phyloP scores from a whole-genome alignment of 768 basidiomycete genomes.

The Naganishia vaughanmartiniae region DNA sequence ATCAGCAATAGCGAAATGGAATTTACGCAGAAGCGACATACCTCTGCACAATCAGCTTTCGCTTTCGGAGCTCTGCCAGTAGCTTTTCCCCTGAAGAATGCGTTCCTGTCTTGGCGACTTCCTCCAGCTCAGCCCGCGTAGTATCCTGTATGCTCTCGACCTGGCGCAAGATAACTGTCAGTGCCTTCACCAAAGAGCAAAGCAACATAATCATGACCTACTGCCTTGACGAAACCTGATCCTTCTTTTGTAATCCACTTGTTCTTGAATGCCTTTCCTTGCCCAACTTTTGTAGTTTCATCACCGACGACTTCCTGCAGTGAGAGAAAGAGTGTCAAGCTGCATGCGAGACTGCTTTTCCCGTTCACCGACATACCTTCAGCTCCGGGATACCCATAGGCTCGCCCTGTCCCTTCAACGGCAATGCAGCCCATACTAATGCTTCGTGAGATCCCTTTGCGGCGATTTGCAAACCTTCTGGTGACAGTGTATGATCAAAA shows the following conservation, averaged over 20 bases:
- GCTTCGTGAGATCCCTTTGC: slow-evolving; percentile 88
- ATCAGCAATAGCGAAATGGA: slow-evolving; percentile 5
- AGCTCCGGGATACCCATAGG: slow-evolving; percentile 68
- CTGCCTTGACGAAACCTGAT: slow-evolving; percentile 74
- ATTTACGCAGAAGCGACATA: slow-evolving; percentile 47
- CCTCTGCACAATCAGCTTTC: slow-evolving; percentile 84
- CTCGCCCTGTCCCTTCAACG: slow-evolving; percentile 65
- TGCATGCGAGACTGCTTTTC: background rate
- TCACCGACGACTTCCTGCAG: slow-evolving; percentile 64
- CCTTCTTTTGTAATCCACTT: slow-evolving; percentile 94
- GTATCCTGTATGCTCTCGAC: slow-evolving; percentile 65
- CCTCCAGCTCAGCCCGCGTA: slow-evolving; percentile 71
- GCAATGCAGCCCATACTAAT: slow-evolving; percentile 83
- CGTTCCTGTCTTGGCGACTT: slow-evolving; percentile 71
- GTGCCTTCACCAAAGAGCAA: background rate
- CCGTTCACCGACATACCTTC: slow-evolving; percentile 55
- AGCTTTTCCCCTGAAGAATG: slow-evolving; percentile 73
- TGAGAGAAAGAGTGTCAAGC: background rate
- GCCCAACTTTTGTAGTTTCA: slow-evolving; percentile 86
- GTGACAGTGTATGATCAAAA: slow-evolving; percentile 68
- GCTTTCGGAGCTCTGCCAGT: slow-evolving; percentile 82
- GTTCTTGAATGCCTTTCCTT: slow-evolving; percentile 92
- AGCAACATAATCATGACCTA: slow-evolving; percentile 54
- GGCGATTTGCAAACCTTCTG: slow-evolving; percentile 78
- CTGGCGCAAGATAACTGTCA: slow-evolving; percentile 52